Evolutionary conservation across 1,284 basidiomycete genomes (phyloP).

Genomic region (Megacollybia platyphylla): DNA sequence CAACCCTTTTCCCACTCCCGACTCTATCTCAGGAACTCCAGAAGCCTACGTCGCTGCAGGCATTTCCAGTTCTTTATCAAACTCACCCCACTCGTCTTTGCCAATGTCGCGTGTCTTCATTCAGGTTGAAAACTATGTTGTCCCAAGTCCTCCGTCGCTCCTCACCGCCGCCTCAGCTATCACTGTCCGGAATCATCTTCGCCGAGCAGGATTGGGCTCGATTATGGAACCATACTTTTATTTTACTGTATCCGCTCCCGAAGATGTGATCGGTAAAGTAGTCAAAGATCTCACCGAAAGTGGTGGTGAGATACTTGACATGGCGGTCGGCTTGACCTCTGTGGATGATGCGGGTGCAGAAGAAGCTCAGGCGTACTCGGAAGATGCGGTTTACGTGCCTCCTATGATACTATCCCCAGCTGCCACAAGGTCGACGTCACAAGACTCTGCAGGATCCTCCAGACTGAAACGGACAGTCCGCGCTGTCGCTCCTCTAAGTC

Average conservation of each 20-base stretch:
- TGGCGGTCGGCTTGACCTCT: conserved; percentile 29
- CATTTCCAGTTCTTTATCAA: conserved; percentile 55
- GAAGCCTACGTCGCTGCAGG: conserved; percentile 50
- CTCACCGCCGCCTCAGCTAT: conserved; percentile 54
- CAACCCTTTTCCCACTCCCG: conserved; percentile 38
- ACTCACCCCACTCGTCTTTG: conserved; percentile 63
- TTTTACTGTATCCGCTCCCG: conserved; percentile 52
- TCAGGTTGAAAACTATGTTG: conserved; percentile 29
- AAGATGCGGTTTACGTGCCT: conserved; percentile 61
- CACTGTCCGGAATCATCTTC: conserved; percentile 47
- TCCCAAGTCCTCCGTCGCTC: conserved; percentile 34
- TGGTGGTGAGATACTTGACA: conserved; percentile 59
- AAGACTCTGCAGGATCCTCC: conserved; percentile 15
- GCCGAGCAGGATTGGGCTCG: conserved; percentile 48
- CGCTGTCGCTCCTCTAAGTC: conserved; percentile 65
- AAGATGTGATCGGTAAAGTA: conserved; percentile 57
- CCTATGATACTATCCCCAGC: conserved; percentile 64
- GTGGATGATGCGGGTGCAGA: conserved; percentile 28
- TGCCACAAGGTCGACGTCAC: conserved; percentile 15
- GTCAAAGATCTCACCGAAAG: conserved; percentile 70
- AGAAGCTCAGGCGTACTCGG: conserved; percentile 29
- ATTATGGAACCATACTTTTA: conserved; percentile 65
- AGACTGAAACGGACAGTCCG: conserved; percentile 47
- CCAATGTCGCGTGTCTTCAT: conserved; percentile 53
- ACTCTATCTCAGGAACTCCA: conserved; percentile 28